Evolutionary conservation across 2,329 filamentous ascomycete genomes (phyloP).

Genomic region (Beauveria asiatica): DNA sequence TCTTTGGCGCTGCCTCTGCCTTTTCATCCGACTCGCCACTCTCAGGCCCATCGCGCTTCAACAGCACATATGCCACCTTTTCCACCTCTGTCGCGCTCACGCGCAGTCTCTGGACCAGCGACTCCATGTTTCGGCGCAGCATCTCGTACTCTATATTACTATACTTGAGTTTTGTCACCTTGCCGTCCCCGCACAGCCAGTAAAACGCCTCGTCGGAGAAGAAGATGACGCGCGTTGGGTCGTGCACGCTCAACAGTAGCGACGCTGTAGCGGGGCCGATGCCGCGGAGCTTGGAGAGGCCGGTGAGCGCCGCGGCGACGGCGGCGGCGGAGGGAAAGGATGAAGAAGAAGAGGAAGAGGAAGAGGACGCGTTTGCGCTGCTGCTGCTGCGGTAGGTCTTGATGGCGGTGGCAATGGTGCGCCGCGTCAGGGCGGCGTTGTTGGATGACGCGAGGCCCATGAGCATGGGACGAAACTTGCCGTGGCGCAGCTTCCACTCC

Average conservation of each 20-base stretch:
- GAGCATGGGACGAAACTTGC: slow-evolving; percentile 53
- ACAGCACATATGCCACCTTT: slow-evolving; percentile 61
- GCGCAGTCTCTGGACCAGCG: slow-evolving; percentile 38
- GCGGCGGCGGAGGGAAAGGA: slow-evolving; percentile 15
- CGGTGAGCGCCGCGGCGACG: slow-evolving; percentile 40
- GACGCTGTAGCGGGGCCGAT: slow-evolving; percentile 75
- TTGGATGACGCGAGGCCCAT: slow-evolving; percentile 57
- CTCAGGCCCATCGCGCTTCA: slow-evolving; percentile 30
- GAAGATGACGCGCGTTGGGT: slow-evolving; percentile 54
- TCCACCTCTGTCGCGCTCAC: slow-evolving; percentile 57
- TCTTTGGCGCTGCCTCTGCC: neutral
- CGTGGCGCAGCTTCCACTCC: slow-evolving; percentile 65
- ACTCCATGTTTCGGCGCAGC: slow-evolving; percentile 36
- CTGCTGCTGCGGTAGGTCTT: slow-evolving; percentile 27
- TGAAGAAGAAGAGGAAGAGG: neutral
- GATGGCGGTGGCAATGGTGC: slow-evolving; percentile 46
- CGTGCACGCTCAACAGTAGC: slow-evolving; percentile 58
- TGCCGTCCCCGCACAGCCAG: slow-evolving; percentile 54
- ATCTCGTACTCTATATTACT: slow-evolving; percentile 56
- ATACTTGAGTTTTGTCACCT: slow-evolving; percentile 47
- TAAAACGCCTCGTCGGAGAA: slow-evolving; percentile 74
- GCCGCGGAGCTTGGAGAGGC: slow-evolving; percentile 56
- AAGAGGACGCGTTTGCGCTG: slow-evolving; percentile 12
- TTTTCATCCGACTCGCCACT: neutral
- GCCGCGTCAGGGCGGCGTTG: slow-evolving; percentile 33